Percentiles rank a stretch among this genome's conserved stretches.
These are phyloP conservation scores for Dendrocalamus sinicus DNA, from an alignment of 176 grass and related monocot genomes.

Conservation along the genomic window DNA sequence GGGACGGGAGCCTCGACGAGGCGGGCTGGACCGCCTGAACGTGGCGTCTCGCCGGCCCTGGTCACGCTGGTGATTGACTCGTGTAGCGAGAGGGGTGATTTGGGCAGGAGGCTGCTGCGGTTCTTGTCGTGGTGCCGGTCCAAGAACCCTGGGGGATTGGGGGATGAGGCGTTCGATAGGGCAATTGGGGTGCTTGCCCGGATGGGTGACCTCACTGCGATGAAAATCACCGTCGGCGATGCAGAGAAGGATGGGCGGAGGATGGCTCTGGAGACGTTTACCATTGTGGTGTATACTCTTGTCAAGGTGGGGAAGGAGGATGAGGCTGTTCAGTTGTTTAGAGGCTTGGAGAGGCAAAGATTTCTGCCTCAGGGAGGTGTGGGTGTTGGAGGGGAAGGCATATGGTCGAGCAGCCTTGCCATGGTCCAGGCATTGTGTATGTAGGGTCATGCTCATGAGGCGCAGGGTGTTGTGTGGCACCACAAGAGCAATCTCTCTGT, in stretches of 20 bases:
- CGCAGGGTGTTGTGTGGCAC: slow-evolving; percentile 58
- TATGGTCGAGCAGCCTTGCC: slow-evolving; percentile 51
- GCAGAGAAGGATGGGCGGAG: slow-evolving; percentile 44
- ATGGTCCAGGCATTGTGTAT: slow-evolving; percentile 64
- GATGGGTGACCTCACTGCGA: slow-evolving; percentile 57
- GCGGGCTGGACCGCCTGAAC: slow-evolving; percentile 55
- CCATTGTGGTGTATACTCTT: slow-evolving; percentile 52
- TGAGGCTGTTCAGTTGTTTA: slow-evolving; percentile 56
- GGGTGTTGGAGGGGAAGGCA: slow-evolving; percentile 24
- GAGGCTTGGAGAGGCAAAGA: slow-evolving; percentile 47
- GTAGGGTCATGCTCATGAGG: slow-evolving; percentile 61
- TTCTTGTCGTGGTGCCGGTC: slow-evolving; percentile 67
- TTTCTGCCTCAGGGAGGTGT: slow-evolving; percentile 32
- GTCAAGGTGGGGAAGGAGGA: slow-evolving; percentile 58
- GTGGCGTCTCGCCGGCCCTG: slow-evolving; percentile 45
- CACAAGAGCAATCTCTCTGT: slow-evolving; percentile 55
- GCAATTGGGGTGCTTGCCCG: slow-evolving; percentile 49
- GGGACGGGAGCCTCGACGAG: slow-evolving; percentile 68
- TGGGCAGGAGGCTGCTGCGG: slow-evolving; percentile 54
- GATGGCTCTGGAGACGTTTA: slow-evolving; percentile 59
- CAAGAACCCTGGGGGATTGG: slow-evolving; percentile 23
- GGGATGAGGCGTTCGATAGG: slow-evolving; percentile 40
- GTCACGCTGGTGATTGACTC: slow-evolving; percentile 47
- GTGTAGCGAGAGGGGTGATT: slow-evolving; percentile 32
- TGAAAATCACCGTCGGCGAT: slow-evolving; percentile 46